Base-by-base conservation (phyloP, 106 monocot species). In the Dendrobium officinale region DNA sequence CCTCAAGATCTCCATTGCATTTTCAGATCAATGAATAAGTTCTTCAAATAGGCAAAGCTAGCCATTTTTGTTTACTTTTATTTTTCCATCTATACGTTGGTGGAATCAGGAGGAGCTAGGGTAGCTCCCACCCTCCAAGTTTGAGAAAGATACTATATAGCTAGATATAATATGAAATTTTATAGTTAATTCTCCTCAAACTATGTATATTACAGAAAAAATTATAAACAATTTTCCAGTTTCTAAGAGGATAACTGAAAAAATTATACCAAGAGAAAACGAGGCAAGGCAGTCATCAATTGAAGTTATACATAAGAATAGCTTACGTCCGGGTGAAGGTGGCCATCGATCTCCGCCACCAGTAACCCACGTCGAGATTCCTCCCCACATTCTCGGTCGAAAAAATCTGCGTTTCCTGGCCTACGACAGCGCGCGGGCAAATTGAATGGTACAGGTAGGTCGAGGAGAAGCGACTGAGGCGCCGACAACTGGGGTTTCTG, bases 291-390 rank as follows among this genome's bases (percentile, higher is more conserved):
- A 33, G 15, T 16, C 33, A 70, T 29, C 70, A 31, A 31, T 15
- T 70, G 33, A 70, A 70, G 5, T 37, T 64, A 64, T 8, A 33
- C 16, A 31, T 17, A 13, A 19, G 40, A 22, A 58, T 20, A 72
- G 4, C 82, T 48, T 80, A 92, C 92, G 92, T 92, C 22, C 92
- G 79, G 19, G 89, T 87, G 84, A 92, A 92, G 61, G 92, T 89
- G 54, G 89, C 92, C 92, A 92, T 89, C 48, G 92, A 92, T 27
- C 89, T 82, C 58, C 80, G 18, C 79, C 55, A 80, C 56, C 31
- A 58, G 2, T n/a, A 72, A 6, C 76, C 72, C 5, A n/a, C 67
- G 1, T 77, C 78, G 20, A 48, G 29, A 44, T 75, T 18, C 33
- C 47, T 79, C 48, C 75, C 64, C 9, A 72, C 82, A 77, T 68